Base-by-base conservation (phyloP, 495 filamentous ascomycete species). In the Neurospora sp. region DNA sequence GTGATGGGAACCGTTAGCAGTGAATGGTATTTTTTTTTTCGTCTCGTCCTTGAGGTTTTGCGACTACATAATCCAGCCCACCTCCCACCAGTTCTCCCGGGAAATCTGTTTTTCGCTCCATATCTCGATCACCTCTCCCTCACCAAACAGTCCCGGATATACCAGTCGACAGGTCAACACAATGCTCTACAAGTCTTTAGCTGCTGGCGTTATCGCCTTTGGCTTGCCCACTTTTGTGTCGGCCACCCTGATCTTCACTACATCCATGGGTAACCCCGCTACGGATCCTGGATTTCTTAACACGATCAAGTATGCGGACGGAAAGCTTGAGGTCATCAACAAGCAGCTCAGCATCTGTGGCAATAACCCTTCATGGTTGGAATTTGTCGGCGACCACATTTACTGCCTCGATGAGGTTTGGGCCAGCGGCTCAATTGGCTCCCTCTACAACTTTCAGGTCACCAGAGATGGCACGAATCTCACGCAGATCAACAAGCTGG, bases 351-450 rank as follows among this genome's bases (percentile, higher is more conserved):
- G 37, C 42, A 17, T 69, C 19, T 91, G 89, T 80, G 86, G 83
- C 17, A 74, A 76, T 24, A 86, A 87, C 75, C 86, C 89, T n/a
- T 87, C 88, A 66, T 91, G 89, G 88, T 78, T 91, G 69, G 85
- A 85, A 9, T 82, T 88, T 17, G 75, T 78, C 62, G 81, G 84
- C 45, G 76, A 79, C 11, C 81, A 85, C 11, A 76, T 92, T 31
- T 92, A 90, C 82, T 91, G 89, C 81, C 79, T 88, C 39, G 86
- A 91, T 71, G 90, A 92, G 80, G 84, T 80, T 37, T 79, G 84
- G 73, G 71, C 37, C 39, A 71, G 73, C 39, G 4, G 4, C 39
- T 15, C 39, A 15, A 5, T 15, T 15, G 13, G 39, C 39, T 15
- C 39, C n/a, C 78, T 89, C 40, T 77, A 81, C 36, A 79, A 82